Evolutionary conservation across 176 grass and related monocot genomes (phyloP).

Genomic region (Oryza longistaminata): DNA sequence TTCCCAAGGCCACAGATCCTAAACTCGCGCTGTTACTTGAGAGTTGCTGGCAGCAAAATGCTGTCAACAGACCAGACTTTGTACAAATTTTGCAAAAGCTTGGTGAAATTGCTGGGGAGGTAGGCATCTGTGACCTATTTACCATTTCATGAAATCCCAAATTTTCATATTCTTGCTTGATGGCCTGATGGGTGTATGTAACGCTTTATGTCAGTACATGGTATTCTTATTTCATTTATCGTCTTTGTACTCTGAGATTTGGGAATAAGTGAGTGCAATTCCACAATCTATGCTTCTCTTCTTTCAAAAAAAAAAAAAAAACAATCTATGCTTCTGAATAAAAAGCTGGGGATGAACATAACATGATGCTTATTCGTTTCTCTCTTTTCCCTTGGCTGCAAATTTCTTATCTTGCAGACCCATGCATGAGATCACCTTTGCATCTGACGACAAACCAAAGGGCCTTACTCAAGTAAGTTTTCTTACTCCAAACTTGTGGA

Average conservation of each 20-base stretch:
- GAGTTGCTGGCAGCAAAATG: slow-evolving; percentile 75
- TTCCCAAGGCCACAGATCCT: slow-evolving; percentile 57
- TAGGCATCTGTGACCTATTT: slow-evolving; percentile 12
- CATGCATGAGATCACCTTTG: slow-evolving; percentile 38
- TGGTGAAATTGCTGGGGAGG: slow-evolving; percentile 58
- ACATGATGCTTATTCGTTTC: neutral
- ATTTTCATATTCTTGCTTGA: neutral
- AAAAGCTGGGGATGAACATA: neutral
- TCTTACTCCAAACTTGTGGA: neutral
- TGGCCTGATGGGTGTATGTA: neutral
- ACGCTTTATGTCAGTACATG: neutral
- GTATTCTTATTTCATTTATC: neutral
- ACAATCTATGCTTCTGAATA: neutral
- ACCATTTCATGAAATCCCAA: neutral
- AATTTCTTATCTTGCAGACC: slow-evolving; percentile 30
- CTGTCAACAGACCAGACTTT: slow-evolving; percentile 60
- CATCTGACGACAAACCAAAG: slow-evolving; percentile 23
- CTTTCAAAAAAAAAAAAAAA: too few relatives aligned
- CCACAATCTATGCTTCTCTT: neutral
- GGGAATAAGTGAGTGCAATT: neutral
- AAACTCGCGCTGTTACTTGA: slow-evolving; percentile 53
- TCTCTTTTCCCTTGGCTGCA: neutral
- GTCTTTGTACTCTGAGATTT: neutral
- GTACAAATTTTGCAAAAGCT: slow-evolving; percentile 54
- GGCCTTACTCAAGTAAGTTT: slow-evolving; percentile 36